These are phyloP conservation scores for Colletotrichum sojae DNA, from an alignment of 2,329 filamentous ascomycete species.

Conservation along the genomic window DNA sequence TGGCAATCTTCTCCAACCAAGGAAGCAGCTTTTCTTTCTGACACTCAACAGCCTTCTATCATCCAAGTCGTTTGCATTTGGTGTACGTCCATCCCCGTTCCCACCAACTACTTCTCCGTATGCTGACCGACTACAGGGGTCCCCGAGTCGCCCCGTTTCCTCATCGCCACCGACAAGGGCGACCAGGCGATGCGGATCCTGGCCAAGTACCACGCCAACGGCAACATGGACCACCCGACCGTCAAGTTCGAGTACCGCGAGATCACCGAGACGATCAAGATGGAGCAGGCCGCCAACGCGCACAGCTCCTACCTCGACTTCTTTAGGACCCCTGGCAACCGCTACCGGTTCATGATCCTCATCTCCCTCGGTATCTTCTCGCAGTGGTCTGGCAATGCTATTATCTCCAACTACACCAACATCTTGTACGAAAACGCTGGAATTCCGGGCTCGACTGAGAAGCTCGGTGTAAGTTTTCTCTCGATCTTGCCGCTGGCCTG, in stretches of 20 bases:
- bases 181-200: conserved; percentile 65
- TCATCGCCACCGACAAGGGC: conserved; percentile 45
- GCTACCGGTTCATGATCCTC: conserved; percentile 73
- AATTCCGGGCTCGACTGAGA: conserved; percentile 68
- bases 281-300: conserved; percentile 59
- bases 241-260: conserved; percentile 66
- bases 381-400: conserved; percentile 76
- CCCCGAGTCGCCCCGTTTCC: conserved; percentile 66
- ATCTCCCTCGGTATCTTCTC: conserved; percentile 76
- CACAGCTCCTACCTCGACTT: conserved; percentile 72
- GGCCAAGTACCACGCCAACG: conserved; percentile 64
- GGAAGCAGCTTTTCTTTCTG: not conserved
- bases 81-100: conserved; percentile 48
- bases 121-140: conserved; percentile 50
- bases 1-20: not conserved
- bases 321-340: conserved; percentile 73
- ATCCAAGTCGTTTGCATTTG: conserved; percentile 75
- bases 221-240: conserved; percentile 56
- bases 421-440: conserved; percentile 73
- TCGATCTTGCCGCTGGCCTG: too few relatives aligned
- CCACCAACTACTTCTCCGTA: too few relatives aligned
- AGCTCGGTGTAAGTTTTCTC: conserved; percentile 67
- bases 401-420: conserved; percentile 77
- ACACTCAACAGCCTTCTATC: conserved; percentile 60
- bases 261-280: conserved; percentile 62